phyloP scores from a whole-genome alignment of 495 filamentous ascomycete species.

The Neurospora sublineolata region DNA sequence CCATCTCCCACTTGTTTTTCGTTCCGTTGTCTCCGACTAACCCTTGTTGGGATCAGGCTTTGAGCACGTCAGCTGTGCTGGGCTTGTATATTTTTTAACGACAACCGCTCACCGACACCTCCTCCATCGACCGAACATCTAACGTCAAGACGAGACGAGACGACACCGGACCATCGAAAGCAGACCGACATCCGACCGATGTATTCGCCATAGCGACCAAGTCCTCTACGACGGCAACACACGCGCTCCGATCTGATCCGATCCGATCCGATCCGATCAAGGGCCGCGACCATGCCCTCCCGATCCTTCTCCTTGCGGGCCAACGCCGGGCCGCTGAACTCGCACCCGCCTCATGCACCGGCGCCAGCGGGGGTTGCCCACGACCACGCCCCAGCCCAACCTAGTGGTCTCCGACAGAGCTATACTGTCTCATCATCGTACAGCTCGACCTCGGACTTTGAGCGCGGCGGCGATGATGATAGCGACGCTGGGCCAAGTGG shows the following conservation, averaged over 20 bases:
- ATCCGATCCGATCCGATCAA: not conserved
- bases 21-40: not conserved
- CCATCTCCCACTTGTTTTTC: not conserved
- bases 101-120: not conserved
- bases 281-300: slow-evolving; percentile 6
- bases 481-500: slow-evolving; percentile 17
- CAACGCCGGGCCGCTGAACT: not conserved
- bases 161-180: not conserved
- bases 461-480: slow-evolving; percentile 6
- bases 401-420: slow-evolving; percentile 35
- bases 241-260: not conserved
- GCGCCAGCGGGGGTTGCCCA: not conserved
- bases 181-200: not conserved
- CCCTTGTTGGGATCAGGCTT: not conserved
- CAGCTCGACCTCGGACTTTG: slow-evolving; percentile 5
- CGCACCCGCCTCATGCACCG: not conserved
- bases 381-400: slow-evolving; percentile 27
- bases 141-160: not conserved
- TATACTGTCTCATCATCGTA: slow-evolving; percentile 26
- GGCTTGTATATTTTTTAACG: not conserved
- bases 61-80: not conserved
- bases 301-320: not conserved
- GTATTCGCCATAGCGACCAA: not conserved
- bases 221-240: not conserved
- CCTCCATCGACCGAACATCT: not conserved